A percentile compares a stretch with the other conserved stretches of the same genome.
These are phyloP conservation scores for Fusarium sambucinum DNA, from an alignment of 2,329 filamentous ascomycete species.

Conservation along the genomic window DNA sequence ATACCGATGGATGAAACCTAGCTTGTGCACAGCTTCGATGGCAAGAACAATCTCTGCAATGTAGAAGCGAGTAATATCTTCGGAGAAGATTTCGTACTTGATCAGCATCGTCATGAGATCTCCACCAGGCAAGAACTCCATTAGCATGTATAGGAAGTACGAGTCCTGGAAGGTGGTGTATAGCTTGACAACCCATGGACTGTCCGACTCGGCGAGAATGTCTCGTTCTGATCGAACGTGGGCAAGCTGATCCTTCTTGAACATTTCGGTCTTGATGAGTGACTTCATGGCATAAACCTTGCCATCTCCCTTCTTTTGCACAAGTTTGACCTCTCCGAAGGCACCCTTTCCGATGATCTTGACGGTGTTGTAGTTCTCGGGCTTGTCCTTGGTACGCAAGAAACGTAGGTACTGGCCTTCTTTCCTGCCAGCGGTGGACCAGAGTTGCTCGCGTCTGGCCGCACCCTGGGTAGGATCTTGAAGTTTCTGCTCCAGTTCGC, in stretches of 20 bases:
- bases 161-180: conserved; percentile 98
- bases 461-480: conserved; percentile 80
- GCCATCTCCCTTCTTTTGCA: conserved; percentile 94
- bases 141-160: conserved; percentile 97
- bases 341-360: conserved; percentile 99
- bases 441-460: conserved; percentile 84
- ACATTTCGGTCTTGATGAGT: conserved; percentile 98
- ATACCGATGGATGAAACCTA: conserved; percentile 98
- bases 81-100: conserved; percentile 99
- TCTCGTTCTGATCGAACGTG: conserved; percentile 98
- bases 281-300: conserved; percentile 99
- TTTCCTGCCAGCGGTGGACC: conserved; percentile 84
- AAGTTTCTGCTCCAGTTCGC: conserved; percentile 89
- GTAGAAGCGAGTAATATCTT: conserved; percentile 98
- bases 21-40: conserved; percentile 98
- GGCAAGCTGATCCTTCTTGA: conserved; percentile 97
- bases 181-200: conserved; percentile 98
- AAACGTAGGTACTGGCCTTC: conserved; percentile 95
- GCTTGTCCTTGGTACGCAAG: conserved; percentile 90
- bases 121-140: conserved; percentile 98
- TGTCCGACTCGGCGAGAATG: conserved; percentile 98
- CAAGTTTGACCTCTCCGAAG: conserved; percentile 97
- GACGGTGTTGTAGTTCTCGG: conserved; percentile 93
- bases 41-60: conserved; percentile 98
- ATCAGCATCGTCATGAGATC: conserved; percentile 99